Percentiles rank a stretch among this genome's conserved stretches.
phyloP scores from a whole-genome alignment of 208 protist species.

The Lotmaria passim region DNA sequence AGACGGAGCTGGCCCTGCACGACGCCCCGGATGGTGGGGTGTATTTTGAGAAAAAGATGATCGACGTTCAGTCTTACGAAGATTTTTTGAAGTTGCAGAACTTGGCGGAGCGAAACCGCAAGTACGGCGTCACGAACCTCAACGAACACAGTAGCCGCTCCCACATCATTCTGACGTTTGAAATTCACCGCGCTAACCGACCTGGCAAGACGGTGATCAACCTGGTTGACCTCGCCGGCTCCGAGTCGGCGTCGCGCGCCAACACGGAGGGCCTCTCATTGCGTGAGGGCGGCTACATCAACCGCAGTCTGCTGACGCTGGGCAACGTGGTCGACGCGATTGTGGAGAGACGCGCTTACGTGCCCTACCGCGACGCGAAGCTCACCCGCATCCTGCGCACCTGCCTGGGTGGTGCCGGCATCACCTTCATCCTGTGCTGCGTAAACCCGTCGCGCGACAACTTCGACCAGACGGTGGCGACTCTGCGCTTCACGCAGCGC shows the following conservation, averaged over 20 bases:
- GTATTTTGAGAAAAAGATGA: conserved; percentile 54
- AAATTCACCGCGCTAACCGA: conserved; percentile 47
- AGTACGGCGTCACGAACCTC: conserved; percentile 87
- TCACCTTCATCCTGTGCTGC: conserved; percentile 92
- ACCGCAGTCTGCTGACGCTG: conserved; percentile 89
- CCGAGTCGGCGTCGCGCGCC: conserved; percentile 74
- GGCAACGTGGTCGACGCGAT: conserved; percentile 91
- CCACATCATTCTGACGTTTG: conserved; percentile 53
- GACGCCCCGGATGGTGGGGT: conserved; percentile 51
- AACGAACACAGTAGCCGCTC: conserved; percentile 85
- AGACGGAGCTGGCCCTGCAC: conserved; percentile 44
- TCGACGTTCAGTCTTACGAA: conserved; percentile 61
- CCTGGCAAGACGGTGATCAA: conserved; percentile 65
- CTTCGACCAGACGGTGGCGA: conserved; percentile 86
- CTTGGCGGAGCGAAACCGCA: conserved; percentile 74
- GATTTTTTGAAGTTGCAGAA: conserved; percentile 72
- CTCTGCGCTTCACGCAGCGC: conserved; percentile 87
- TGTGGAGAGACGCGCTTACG: conserved; percentile 59
- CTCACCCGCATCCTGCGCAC: conserved; percentile 86
- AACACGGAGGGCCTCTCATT: conserved; percentile 86
- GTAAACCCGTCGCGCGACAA: conserved; percentile 87
- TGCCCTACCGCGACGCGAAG: conserved; percentile 91
- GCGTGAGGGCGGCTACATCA: conserved; percentile 84
- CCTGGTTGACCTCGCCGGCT: conserved; percentile 93
- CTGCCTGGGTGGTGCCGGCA: conserved; percentile 85